Base-by-base conservation (phyloP, 768 basidiomycete genomes). In the Dentipellis fragilis region DNA sequence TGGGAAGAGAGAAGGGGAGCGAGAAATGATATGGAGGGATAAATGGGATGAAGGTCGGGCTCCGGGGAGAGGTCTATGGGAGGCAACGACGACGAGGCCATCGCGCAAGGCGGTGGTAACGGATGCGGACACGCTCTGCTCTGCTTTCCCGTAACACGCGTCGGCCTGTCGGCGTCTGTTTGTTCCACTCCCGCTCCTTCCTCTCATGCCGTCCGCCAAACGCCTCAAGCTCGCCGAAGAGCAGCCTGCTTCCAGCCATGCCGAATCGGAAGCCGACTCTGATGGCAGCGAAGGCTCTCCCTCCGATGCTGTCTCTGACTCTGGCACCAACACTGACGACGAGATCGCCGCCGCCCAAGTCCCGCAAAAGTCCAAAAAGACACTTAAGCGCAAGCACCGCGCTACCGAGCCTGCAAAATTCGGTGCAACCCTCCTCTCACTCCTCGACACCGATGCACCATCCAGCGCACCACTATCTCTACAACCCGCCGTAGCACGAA, bases 31-130 rank as follows among this genome's bases (percentile, higher is more conserved):
- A 80, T 75, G 37, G 82, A 84, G 23, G 90, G 90, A 65, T 90
- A 80, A 12, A 91, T 68, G 47, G 90, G 90, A 65, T 85, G 80
- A 52, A 93, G 73, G 69, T 93, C 90, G 59, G 88, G 89, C 67
- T 85, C 86, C 55, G 83, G 86, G 23, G 77, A 75, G 29, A 89
- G 69, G 68, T 89, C 81, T 61, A 82, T 65, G 57, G 66, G 59
- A 36, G 58, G 63, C 52, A 72, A 63, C 49, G 67, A 60, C 50
- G 65, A 38, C 42, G 69, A 63, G 21, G 69, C 64, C 71, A 77
- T 72, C 35, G 49, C 51, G 50, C 35, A 42, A 17, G 35, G 22
- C 29, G 19, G 23, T 16, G 38, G 29, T 29, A 29, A 29, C 29
- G 29, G 29, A 29, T 29, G 29, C 29, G 6, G 29, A 29, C 29